Evolutionary conservation across 805 yeast genomes (phyloP).

Genomic region (Pichia phayaonensis): DNA sequence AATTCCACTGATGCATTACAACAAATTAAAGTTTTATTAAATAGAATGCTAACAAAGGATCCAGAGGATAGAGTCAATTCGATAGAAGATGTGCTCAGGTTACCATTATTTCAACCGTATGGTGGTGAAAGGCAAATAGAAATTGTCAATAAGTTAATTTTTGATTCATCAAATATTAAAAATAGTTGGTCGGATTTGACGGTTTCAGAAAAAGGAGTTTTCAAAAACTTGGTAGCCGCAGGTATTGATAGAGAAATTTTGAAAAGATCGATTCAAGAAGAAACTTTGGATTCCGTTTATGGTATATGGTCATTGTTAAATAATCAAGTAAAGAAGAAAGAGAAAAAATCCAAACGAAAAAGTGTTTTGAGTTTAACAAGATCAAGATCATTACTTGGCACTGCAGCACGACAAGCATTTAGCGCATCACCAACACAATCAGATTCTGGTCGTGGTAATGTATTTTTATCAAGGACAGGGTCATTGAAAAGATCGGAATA

Average conservation of each 20-base stretch:
- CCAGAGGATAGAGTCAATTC: conserved; percentile 55
- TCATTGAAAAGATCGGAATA: no score
- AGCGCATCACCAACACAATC: conserved; percentile 11
- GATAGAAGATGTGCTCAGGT: conserved; percentile 40
- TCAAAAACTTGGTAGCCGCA: conserved; percentile 50
- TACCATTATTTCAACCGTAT: conserved; percentile 42
- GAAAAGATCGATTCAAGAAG: conserved; percentile 46
- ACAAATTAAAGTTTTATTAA: conserved; percentile 43
- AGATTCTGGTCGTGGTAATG: not conserved
- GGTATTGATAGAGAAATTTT: conserved; percentile 60
- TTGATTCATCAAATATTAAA: conserved; percentile 23
- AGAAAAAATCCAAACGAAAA: conserved; percentile 25
- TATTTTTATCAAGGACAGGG: not conserved
- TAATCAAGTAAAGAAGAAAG: conserved; percentile 45
- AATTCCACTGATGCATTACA: conserved; percentile 27
- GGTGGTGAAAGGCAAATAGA: conserved; percentile 36
- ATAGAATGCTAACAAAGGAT: conserved; percentile 53
- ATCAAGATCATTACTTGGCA: conserved; percentile 21
- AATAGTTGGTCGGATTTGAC: conserved; percentile 23
- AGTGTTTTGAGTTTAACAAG: conserved; percentile 23
- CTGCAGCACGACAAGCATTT: conserved; percentile 13
- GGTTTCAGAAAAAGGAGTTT: conserved; percentile 51
- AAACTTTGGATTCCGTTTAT: conserved; percentile 61
- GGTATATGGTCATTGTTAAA: conserved; percentile 68
- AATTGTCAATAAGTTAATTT: conserved; percentile 30